These are phyloP conservation scores for Cryphonectria parasitica DNA, from an alignment of 2,329 filamentous ascomycete genomes.

Conservation along the genomic window DNA sequence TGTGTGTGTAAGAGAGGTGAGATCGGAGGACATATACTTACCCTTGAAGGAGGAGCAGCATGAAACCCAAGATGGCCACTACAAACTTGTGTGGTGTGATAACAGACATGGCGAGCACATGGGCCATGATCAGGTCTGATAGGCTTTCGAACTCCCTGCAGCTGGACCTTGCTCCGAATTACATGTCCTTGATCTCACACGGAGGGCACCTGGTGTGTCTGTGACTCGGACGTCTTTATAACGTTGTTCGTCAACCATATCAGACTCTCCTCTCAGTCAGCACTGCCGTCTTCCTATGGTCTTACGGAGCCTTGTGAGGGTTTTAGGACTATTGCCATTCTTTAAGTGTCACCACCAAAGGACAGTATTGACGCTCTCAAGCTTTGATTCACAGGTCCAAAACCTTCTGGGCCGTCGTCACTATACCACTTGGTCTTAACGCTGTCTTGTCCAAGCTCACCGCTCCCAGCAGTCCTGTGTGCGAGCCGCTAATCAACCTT, in stretches of 20 bases:
- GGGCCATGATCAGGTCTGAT: neutral
- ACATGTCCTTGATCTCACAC: neutral
- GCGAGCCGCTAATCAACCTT: neutral
- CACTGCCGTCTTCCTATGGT: neutral
- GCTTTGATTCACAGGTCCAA: neutral
- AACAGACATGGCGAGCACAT: neutral
- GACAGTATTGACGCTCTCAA: neutral
- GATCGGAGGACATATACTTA: neutral
- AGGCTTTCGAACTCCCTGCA: neutral
- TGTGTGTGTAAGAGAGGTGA: neutral
- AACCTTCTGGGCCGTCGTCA: neutral
- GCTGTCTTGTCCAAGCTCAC: neutral
- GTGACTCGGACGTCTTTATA: neutral
- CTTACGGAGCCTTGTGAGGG: neutral
- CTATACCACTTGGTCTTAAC: neutral
- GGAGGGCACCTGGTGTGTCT: neutral
- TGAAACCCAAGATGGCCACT: neutral
- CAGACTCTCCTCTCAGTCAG: neutral
- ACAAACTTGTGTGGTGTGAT: neutral
- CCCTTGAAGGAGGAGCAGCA: constrained; percentile 1
- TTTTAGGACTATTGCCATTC: neutral
- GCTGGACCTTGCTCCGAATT: neutral
- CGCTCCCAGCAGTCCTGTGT: neutral
- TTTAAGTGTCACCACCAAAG: neutral
- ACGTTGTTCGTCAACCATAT: neutral